Evolutionary conservation across 176 grass and related monocot species (phyloP).

Genomic region (Triticum urartu): DNA sequence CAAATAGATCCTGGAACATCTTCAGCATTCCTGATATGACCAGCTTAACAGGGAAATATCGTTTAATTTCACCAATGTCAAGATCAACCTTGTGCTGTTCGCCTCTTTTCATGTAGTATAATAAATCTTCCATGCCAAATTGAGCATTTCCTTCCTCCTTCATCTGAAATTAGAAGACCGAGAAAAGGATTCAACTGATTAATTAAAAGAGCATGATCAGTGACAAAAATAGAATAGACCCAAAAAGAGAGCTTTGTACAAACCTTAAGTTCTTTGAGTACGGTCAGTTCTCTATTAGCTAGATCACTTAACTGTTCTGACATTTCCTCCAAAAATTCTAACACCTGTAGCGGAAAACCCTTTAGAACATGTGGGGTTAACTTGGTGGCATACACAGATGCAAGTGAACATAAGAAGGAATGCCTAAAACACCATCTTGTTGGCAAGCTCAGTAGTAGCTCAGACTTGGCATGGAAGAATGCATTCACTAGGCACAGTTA

Average conservation of each 20-base stretch:
- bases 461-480: not conserved
- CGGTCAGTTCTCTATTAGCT: conserved; percentile 69
- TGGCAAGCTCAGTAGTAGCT: not conserved
- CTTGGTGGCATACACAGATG: not conserved
- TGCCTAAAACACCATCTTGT: not conserved
- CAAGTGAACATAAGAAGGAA: conserved; percentile 3
- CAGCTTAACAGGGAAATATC: conserved; percentile 84
- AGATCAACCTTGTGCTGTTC: conserved; percentile 78
- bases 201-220: conserved; percentile 25
- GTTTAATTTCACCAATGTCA: conserved; percentile 87
- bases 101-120: conserved; percentile 91
- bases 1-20: conserved; percentile 96
- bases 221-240: not conserved
- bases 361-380: conserved; percentile 18
- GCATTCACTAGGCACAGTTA: conserved; percentile 13
- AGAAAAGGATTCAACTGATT: not conserved
- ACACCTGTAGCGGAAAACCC: conserved; percentile 51
- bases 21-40: conserved; percentile 94
- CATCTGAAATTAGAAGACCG: conserved; percentile 48
- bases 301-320: conserved; percentile 69
- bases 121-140: conserved; percentile 92
- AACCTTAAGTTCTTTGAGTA: conserved; percentile 96
- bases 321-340: conserved; percentile 91
- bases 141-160: conserved; percentile 71
- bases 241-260: conserved; percentile 29